Conservation (phyloP, 768 basidiomycete species). For the Leccinum ochraceum region DNA sequence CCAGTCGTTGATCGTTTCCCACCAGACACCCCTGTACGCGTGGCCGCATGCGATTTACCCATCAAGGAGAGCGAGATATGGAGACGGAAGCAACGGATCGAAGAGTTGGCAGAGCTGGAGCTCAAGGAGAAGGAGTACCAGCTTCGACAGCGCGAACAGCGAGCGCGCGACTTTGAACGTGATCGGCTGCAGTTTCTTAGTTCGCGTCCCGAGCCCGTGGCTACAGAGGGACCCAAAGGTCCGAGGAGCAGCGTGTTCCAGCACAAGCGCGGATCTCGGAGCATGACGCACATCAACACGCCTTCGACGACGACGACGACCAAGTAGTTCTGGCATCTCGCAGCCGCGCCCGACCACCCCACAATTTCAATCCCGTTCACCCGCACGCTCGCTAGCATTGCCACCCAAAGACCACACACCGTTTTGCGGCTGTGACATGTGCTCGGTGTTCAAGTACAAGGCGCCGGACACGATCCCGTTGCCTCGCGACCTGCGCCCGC, state of each 20-base stretch:
- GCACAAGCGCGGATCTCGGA: slow-evolving; percentile 33
- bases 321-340: background rate
- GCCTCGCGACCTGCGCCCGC: slow-evolving; percentile 40
- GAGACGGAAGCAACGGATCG: slow-evolving; percentile 19
- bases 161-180: too few species aligned
- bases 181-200: slow-evolving; percentile 20
- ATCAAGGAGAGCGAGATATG: slow-evolving; percentile 29
- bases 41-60: slow-evolving; percentile 18
- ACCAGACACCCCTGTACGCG: slow-evolving; percentile 24
- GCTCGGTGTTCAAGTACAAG: slow-evolving; percentile 61
- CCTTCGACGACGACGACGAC: slow-evolving; percentile 6
- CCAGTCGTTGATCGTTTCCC: slow-evolving; percentile 22
- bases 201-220: slow-evolving; percentile 30
- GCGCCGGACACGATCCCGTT: slow-evolving; percentile 27
- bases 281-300: slow-evolving; percentile 30
- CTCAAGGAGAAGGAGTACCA: slow-evolving; percentile 32
- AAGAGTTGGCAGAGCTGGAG: slow-evolving; percentile 49
- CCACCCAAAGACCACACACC: slow-evolving; percentile 50
- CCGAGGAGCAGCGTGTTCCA: slow-evolving; percentile 25
- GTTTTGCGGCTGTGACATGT: slow-evolving; percentile 66
- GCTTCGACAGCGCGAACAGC: too few species aligned
- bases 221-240: slow-evolving; percentile 34
- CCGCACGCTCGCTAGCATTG: slow-evolving; percentile 31
- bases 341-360: slow-evolving; percentile 6
- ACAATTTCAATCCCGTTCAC: too few species aligned